A percentile compares a stretch with the other conserved stretches of the same genome.
These are phyloP conservation scores for Phialophora tarda DNA, from an alignment of 2,329 filamentous ascomycete species.

Conservation along the genomic window DNA sequence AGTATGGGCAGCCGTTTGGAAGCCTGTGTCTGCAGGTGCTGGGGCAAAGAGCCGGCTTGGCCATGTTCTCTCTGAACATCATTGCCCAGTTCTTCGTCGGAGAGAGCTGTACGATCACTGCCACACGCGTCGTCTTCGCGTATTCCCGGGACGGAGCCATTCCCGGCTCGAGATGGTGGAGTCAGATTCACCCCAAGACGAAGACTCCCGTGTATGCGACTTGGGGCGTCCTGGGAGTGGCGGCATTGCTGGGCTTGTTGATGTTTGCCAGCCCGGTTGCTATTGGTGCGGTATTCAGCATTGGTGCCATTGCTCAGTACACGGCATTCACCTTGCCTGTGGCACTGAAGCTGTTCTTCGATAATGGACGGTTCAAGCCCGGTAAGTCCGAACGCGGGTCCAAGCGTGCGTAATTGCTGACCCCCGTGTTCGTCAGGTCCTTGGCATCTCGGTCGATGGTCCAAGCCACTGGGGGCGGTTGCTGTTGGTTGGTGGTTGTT, in stretches of 20 bases:
- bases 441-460: slow-evolving; percentile 44
- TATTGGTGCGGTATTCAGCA: slow-evolving; percentile 44
- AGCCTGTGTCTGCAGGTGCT: slow-evolving; percentile 44
- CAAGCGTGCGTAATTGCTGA: slow-evolving; percentile 3
- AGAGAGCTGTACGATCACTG: slow-evolving; percentile 43
- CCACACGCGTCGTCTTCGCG: slow-evolving; percentile 42
- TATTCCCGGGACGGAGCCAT: slow-evolving; percentile 44
- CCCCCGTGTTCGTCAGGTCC: slow-evolving; percentile 34
- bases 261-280: slow-evolving; percentile 44
- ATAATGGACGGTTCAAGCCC: slow-evolving; percentile 39
- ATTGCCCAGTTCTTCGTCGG: slow-evolving; percentile 44
- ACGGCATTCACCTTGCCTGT: slow-evolving; percentile 42
- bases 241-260: slow-evolving; percentile 41
- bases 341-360: slow-evolving; percentile 42
- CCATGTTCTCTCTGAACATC: slow-evolving; percentile 44
- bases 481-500: slow-evolving; percentile 42
- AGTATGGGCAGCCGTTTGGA: slow-evolving; percentile 44
- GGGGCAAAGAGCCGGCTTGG: slow-evolving; percentile 42
- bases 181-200: slow-evolving; percentile 40
- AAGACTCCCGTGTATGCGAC: slow-evolving; percentile 44
- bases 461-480: slow-evolving; percentile 41
- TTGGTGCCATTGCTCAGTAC: slow-evolving; percentile 42
- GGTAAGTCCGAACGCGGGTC: slow-evolving; percentile 30
- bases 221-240: slow-evolving; percentile 42
- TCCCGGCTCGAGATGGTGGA: slow-evolving; percentile 41